Evolutionary conservation across 768 basidiomycete species (phyloP).

Genomic region (Amylocystis lapponica): DNA sequence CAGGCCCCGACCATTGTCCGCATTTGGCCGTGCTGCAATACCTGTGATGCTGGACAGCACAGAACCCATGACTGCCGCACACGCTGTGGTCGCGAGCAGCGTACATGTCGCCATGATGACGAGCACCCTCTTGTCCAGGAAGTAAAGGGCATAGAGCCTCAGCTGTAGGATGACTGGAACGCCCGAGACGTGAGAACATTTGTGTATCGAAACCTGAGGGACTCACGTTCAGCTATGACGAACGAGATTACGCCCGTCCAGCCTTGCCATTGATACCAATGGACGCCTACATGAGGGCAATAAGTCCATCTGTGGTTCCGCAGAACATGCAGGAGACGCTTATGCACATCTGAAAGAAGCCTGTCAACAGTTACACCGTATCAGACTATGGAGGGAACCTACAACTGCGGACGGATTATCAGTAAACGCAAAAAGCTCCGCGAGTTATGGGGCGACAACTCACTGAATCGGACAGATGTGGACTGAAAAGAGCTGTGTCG

Average conservation of each 20-base stretch:
- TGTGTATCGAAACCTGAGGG: background rate
- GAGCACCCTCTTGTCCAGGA: slow-evolving; percentile 45
- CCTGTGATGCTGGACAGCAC: slow-evolving; percentile 37
- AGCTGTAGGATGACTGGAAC: slow-evolving; percentile 56
- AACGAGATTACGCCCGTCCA: slow-evolving; percentile 51
- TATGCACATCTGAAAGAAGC: too few species aligned
- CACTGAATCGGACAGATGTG: slow-evolving; percentile 16
- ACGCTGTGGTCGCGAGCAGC: slow-evolving; percentile 31
- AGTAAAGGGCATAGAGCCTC: slow-evolving; percentile 59
- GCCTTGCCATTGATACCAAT: slow-evolving; percentile 55
- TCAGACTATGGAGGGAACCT: slow-evolving; percentile 4
- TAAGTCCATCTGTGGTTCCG: too few species aligned
- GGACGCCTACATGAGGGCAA: slow-evolving; percentile 30
- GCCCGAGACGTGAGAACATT: background rate
- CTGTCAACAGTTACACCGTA: too few species aligned
- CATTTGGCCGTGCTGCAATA: too few species aligned
- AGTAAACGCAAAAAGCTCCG: background rate
- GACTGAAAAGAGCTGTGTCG: slow-evolving; percentile 36
- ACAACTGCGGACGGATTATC: slow-evolving; percentile 8
- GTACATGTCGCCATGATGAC: slow-evolving; percentile 39
- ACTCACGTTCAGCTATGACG: slow-evolving; percentile 50
- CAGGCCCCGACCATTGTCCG: too few species aligned
- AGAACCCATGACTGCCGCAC: slow-evolving; percentile 44
- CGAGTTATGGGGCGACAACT: slow-evolving; percentile 1
- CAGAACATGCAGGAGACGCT: too few species aligned